Evolutionary conservation across 352 stramenopile species (phyloP).

Genomic region (Pythium phragmitis): DNA sequence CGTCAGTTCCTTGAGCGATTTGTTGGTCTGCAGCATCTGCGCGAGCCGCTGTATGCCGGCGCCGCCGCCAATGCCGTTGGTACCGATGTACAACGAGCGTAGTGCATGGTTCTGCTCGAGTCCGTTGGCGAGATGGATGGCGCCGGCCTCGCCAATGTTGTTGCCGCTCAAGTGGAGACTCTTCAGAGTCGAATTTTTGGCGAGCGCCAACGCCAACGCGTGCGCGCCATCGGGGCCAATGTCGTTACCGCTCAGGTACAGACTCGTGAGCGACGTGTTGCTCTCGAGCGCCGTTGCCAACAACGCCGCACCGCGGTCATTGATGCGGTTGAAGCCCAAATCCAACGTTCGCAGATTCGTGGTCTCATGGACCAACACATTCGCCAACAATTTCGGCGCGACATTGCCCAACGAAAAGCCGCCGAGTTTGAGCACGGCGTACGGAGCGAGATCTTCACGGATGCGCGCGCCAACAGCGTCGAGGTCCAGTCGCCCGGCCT

Average conservation of each 20-base stretch:
- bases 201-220: conserved; percentile 49
- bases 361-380: conserved; percentile 42
- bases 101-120: conserved; percentile 53
- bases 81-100: conserved; percentile 71
- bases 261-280: conserved; percentile 62
- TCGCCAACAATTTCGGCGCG: conserved; percentile 52
- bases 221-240: conserved; percentile 58
- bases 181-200: conserved; percentile 52
- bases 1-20: conserved; percentile 63
- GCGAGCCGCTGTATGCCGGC: conserved; percentile 62
- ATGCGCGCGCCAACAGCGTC: conserved; percentile 47
- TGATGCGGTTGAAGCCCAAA: conserved; percentile 81
- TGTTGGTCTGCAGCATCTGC: conserved; percentile 55
- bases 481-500: conserved; percentile 29
- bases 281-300: conserved; percentile 55
- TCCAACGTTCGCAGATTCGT: conserved; percentile 60
- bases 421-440: conserved; percentile 71
- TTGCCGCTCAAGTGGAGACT: conserved; percentile 81
- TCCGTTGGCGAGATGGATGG: conserved; percentile 45
- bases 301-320: conserved; percentile 55
- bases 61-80: conserved; percentile 66
- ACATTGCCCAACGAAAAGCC: conserved; percentile 75
- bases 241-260: conserved; percentile 83
- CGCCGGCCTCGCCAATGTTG: conserved; percentile 79
- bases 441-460: conserved; percentile 52